phyloP scores from a whole-genome alignment of 2,329 filamentous ascomycete genomes.

The Cercospora zeae-maydis region DNA sequence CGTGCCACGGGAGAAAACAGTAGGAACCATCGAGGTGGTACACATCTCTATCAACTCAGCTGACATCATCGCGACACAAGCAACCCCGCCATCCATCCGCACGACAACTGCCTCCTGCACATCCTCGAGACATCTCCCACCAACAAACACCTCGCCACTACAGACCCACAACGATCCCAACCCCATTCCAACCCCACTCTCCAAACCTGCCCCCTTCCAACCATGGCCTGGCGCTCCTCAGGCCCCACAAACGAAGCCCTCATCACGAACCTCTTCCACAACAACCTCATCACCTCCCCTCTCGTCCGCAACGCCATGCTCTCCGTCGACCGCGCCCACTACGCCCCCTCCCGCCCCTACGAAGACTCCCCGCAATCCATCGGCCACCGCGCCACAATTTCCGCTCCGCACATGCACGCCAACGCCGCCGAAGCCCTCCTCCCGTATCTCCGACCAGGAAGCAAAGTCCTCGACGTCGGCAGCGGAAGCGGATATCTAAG shows the following conservation, averaged over 20 bases:
- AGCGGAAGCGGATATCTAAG: conserved; percentile 68
- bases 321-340: conserved; percentile 81
- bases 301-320: conserved; percentile 77
- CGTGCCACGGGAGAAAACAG: no score
- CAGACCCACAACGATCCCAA: neutral
- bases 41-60: no score
- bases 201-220: conserved; percentile 23
- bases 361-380: conserved; percentile 67
- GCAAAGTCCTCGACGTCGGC: conserved; percentile 49
- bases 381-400: conserved; percentile 65
- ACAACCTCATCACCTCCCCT: conserved; percentile 68
- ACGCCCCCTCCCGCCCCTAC: conserved; percentile 69
- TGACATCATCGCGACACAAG: neutral
- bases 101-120: no score
- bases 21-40: no score
- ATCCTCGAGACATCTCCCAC: neutral
- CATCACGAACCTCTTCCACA: conserved; percentile 70
- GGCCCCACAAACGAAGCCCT: conserved; percentile 71
- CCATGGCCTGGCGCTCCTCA: conserved; percentile 88
- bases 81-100: neutral
- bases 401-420: conserved; percentile 71
- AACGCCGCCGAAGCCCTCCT: conserved; percentile 62
- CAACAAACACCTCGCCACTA: neutral
- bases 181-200: neutral
- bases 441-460: conserved; percentile 52